These are phyloP conservation scores for Debaryomyces subglobosus DNA, from an alignment of 1,139 yeast genomes.

Conservation along the genomic window DNA sequence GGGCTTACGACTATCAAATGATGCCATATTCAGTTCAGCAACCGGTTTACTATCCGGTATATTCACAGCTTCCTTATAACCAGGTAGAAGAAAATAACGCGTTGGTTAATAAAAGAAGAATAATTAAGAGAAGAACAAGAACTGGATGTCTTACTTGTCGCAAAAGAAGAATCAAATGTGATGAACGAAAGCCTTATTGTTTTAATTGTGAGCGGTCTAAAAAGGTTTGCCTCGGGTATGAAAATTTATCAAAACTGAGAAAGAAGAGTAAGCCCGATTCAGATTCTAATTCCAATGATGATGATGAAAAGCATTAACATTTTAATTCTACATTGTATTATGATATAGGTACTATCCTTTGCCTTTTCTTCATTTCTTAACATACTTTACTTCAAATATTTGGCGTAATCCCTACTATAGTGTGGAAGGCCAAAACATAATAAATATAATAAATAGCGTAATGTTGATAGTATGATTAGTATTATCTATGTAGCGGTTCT, in stretches of 20 bases:
- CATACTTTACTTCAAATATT: background rate
- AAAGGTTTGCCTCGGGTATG: conserved; percentile 72
- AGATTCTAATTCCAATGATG: conserved; percentile 6
- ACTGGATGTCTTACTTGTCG: conserved; percentile 80
- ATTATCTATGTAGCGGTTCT: background rate
- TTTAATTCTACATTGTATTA: conserved; percentile 2
- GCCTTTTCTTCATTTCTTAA: background rate
- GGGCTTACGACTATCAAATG: conserved; percentile 5
- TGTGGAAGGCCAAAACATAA: background rate
- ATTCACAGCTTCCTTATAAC: conserved; percentile 6
- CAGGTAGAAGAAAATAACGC: conserved; percentile 35
- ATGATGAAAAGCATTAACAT: conserved; percentile 4
- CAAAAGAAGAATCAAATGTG: conserved; percentile 72
- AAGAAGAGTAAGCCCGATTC: conserved; percentile 11
- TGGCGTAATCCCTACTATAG: background rate
- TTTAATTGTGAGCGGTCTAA: conserved; percentile 72
- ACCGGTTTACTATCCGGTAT: conserved; percentile 7
- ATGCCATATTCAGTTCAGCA: conserved; percentile 6
- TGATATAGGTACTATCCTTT: background rate
- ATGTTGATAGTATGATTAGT: background rate
- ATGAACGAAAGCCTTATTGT: conserved; percentile 74
- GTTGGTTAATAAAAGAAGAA: conserved; percentile 43
- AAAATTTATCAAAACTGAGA: conserved; percentile 26
- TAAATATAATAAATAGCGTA: background rate
- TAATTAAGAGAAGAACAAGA: conserved; percentile 59